A percentile compares a stretch with the other conserved stretches of the same genome.
Conservation (phyloP, 2,329 filamentous ascomycete species). For the Phialophora chinensis region DNA sequence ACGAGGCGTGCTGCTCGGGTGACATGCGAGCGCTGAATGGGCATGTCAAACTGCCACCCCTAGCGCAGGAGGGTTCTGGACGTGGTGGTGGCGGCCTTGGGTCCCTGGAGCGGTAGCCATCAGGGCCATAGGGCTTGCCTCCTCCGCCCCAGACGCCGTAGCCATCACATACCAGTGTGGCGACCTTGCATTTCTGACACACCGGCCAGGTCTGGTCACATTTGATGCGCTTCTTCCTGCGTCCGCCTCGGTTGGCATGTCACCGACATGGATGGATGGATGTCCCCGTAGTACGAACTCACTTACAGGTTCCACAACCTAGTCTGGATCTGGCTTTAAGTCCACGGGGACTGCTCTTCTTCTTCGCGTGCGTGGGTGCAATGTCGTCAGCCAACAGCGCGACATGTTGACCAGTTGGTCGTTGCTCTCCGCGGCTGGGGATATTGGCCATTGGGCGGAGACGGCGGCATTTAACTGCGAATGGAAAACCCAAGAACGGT, state of each 20-base stretch:
- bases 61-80: constrained; percentile 33
- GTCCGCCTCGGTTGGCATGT: constrained; percentile 24
- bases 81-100: not conserved
- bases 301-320: constrained; percentile 46
- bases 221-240: constrained; percentile 38
- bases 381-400: not conserved
- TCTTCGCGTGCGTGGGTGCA: not conserved
- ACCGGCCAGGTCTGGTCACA: constrained; percentile 49
- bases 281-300: constrained; percentile 12
- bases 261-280: not conserved
- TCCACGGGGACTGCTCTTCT: not conserved
- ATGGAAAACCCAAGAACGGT: not conserved
- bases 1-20: constrained; percentile 5
- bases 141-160: constrained; percentile 53
- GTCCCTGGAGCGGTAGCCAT: not conserved
- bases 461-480: not conserved
- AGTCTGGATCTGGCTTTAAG: not conserved
- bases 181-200: constrained; percentile 46
- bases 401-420: not conserved
- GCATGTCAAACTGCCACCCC: not conserved
- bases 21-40: not conserved
- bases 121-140: constrained; percentile 33
- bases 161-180: constrained; percentile 49
- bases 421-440: not conserved
- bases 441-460: not conserved